Percentiles rank a stretch among this genome's conserved stretches.
Conservation (phyloP, 148 eudicot species). For the Amaranthus hypochondriacus region DNA sequence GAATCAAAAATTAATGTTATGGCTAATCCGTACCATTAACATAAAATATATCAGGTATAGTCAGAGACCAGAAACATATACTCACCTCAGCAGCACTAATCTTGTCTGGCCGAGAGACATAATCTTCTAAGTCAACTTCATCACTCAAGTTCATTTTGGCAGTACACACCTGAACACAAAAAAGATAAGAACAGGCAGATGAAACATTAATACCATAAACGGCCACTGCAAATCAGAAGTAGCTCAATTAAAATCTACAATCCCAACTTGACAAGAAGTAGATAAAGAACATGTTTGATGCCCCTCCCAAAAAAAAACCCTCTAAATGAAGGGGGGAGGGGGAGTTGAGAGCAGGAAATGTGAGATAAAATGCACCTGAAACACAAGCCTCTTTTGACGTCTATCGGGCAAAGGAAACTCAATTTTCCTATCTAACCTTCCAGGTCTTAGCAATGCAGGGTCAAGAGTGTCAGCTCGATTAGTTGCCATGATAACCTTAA, state of each 20-base stretch:
- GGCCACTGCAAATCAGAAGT: neutral
- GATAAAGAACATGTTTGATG: neutral
- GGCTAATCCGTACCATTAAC: neutral
- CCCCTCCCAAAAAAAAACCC: neutral
- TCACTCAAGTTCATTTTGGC: conserved; percentile 83
- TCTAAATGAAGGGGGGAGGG: too few relatives aligned
- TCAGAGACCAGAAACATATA: neutral
- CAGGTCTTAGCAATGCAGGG: conserved; percentile 85
- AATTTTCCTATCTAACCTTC: conserved; percentile 85
- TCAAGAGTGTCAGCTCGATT: conserved; percentile 91
- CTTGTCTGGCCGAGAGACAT: conserved; percentile 85
- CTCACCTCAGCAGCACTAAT: conserved; percentile 91
- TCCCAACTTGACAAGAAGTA: neutral
- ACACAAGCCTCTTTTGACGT: conserved; percentile 85
- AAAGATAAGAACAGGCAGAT: neutral
- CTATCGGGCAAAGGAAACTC: conserved; percentile 93
- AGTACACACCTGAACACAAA: conserved; percentile 64
- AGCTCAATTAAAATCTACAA: neutral
- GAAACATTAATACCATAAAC: neutral
- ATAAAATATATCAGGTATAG: neutral
- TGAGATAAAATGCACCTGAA: conserved; percentile 46
- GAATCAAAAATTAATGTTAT: neutral
- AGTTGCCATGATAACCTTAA: conserved; percentile 92
- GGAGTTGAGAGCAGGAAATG: neutral
- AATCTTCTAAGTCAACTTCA: conserved; percentile 91